Evolutionary conservation across 768 basidiomycete species (phyloP), one percentile per base, ranked within the genome.

Genomic region (Lentinula sp.): DNA sequence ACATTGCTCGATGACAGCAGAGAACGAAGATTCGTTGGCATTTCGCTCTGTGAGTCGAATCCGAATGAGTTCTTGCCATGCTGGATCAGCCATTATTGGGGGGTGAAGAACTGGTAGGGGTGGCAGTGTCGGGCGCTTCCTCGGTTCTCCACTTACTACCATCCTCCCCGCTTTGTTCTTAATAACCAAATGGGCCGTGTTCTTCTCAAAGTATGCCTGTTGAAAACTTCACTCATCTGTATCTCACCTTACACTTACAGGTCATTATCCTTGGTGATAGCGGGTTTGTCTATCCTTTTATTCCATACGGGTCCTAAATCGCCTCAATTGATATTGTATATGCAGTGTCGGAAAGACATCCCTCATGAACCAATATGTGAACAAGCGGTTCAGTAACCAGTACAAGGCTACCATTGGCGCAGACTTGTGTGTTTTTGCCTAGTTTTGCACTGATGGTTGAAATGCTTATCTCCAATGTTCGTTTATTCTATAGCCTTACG

Each of bases 341-440:
- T 57, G 16, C 68, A 95, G 95, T 61, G 96, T 98, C 73, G 96
- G 95, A 46, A 98, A 98, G 89, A 98, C 97, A 45, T 98, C 96
- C 32, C 89, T 99, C 69, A 99, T 99, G 97, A 98, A 98, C 80
- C 97, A 99, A 78, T 98, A 97, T 79, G 97, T 99, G 65, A 98
- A 98, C 85, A 98, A 98, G 76, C 90, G 97, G 64, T 99, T 98
- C 76, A 94, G 91, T 74, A 97, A 95, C 78, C 96, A 98, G 78
- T 99, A 99, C 84, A 98, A 98, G 79, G 97, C 97, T 16, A 98
- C 97, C 64, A 96, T 96, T 71, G 94, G 94, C 62, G 94, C 94
- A 62, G 93, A 95, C 83, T 95, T 95, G 92, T 93, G 76, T 62
- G 91, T 82, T 65, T 54, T 53, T 39, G 35, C 28, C 50, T 57